phyloP scores from a whole-genome alignment of 805 yeast species.

The Lachancea meyersii region DNA sequence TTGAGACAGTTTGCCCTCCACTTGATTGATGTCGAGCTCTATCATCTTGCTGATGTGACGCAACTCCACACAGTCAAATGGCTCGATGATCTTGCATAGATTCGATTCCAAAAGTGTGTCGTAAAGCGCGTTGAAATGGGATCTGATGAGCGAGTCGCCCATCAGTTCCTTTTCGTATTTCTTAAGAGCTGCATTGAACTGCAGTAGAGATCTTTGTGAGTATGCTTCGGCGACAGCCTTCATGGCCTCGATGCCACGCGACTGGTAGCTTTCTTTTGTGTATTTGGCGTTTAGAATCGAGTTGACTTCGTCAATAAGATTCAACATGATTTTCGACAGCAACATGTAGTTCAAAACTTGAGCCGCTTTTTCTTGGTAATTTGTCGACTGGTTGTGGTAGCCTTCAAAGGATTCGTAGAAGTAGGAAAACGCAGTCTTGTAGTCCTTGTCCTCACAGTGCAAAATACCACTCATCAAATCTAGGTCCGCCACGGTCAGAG shows the following conservation, averaged over 20 bases:
- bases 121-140: slow-evolving; percentile 87
- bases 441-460: slow-evolving; percentile 95
- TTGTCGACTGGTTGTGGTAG: slow-evolving; percentile 46
- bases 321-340: slow-evolving; percentile 87
- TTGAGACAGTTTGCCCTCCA: slow-evolving; percentile 90
- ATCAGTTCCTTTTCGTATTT: slow-evolving; percentile 69
- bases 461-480: slow-evolving; percentile 93
- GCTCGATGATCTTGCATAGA: slow-evolving; percentile 89
- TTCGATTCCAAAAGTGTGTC: slow-evolving; percentile 91
- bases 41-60: slow-evolving; percentile 80
- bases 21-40: slow-evolving; percentile 79
- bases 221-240: slow-evolving; percentile 87
- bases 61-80: slow-evolving; percentile 92
- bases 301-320: slow-evolving; percentile 78
- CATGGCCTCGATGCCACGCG: slow-evolving; percentile 91
- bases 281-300: slow-evolving; percentile 69
- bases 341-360: slow-evolving; percentile 87
- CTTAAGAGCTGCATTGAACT: slow-evolving; percentile 77
- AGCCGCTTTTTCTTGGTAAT: slow-evolving; percentile 61
- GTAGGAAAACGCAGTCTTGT: slow-evolving; percentile 91
- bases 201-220: slow-evolving; percentile 81
- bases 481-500: slow-evolving; percentile 87
- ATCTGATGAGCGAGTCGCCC: slow-evolving; percentile 79
- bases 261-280: slow-evolving; percentile 59
- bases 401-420: slow-evolving; percentile 94